phyloP scores from a whole-genome alignment of 2,329 filamentous ascomycete species.

The Fusarium verrucosum region DNA sequence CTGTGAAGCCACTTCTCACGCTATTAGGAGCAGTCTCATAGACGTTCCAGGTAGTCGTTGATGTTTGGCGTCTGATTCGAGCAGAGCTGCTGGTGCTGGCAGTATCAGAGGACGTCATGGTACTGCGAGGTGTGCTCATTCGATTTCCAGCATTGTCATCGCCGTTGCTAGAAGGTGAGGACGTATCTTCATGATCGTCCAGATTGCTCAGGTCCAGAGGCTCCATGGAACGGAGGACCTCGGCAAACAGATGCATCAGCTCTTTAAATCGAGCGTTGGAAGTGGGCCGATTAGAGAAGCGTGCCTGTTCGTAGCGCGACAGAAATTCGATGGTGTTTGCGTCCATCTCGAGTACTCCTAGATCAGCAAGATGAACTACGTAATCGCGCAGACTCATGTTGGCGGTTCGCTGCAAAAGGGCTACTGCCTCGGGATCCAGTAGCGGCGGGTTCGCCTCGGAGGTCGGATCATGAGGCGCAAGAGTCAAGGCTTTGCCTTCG shows the following conservation, averaged over 20 bases:
- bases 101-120: conserved; percentile 42
- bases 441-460: conserved; percentile 53
- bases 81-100: conserved; percentile 48
- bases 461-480: conserved; percentile 69
- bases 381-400: conserved; percentile 84
- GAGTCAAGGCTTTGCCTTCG: conserved; percentile 90
- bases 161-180: conserved; percentile 53
- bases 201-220: conserved; percentile 66
- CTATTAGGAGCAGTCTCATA: conserved; percentile 66
- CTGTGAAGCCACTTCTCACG: conserved; percentile 55
- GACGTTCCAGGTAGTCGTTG: conserved; percentile 55
- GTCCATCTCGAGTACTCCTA: conserved; percentile 67
- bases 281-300: conserved; percentile 78
- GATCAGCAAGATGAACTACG: conserved; percentile 71
- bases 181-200: conserved; percentile 40
- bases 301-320: conserved; percentile 79
- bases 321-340: conserved; percentile 71
- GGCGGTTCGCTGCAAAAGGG: conserved; percentile 73
- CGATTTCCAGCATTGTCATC: conserved; percentile 57
- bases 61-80: conserved; percentile 52
- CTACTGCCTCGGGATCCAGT: conserved; percentile 74
- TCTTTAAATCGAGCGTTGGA: conserved; percentile 75
- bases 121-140: conserved; percentile 53
- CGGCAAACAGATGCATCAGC: conserved; percentile 86
- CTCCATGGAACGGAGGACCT: conserved; percentile 79